A percentile compares a stretch with the other conserved stretches of the same genome.
phyloP scores from a whole-genome alignment of 2,329 filamentous ascomycete genomes.

The Cercospora canescens region DNA sequence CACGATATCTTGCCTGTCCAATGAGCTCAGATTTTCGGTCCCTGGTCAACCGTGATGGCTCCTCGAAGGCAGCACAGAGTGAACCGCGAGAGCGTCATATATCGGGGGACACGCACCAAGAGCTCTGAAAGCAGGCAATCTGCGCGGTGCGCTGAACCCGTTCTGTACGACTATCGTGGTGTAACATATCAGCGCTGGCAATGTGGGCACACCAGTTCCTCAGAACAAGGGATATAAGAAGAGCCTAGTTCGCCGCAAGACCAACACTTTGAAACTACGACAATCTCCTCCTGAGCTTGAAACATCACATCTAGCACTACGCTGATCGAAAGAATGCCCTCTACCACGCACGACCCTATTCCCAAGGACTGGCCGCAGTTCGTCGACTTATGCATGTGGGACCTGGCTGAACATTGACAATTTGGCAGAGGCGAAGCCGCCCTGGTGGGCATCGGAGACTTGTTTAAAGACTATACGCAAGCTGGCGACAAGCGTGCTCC shows the following conservation, averaged over 20 bases:
- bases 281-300: neutral
- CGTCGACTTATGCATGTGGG: neutral
- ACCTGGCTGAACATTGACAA: neutral
- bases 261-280: neutral
- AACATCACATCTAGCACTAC: neutral
- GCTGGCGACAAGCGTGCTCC: neutral
- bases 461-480: no score
- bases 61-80: neutral
- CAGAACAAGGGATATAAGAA: neutral
- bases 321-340: neutral
- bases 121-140: neutral
- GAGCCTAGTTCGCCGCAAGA: neutral
- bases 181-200: neutral
- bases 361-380: neutral
- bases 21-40: neutral
- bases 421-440: neutral
- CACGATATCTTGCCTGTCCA: neutral
- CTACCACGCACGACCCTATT: neutral
- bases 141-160: neutral
- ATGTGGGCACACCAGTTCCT: neutral
- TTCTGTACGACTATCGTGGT: conserved; percentile 1
- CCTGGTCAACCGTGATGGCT: neutral
- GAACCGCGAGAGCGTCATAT: neutral
- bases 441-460: neutral
- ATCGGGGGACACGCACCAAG: neutral